These are phyloP conservation scores for Takashimella koratensis DNA, from an alignment of 1,284 basidiomycete genomes.

Conservation along the genomic window DNA sequence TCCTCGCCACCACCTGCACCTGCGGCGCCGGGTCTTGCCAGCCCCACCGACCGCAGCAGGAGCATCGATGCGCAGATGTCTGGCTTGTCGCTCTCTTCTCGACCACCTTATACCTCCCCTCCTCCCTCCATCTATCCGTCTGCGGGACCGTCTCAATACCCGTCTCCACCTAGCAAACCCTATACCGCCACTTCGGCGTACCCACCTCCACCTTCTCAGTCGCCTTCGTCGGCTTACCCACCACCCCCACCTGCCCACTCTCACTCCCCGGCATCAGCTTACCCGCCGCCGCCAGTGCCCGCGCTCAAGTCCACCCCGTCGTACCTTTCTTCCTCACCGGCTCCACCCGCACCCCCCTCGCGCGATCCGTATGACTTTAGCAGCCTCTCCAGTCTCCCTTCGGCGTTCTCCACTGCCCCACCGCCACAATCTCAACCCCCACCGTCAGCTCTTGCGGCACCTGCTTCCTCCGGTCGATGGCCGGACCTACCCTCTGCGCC, in stretches of 20 bases:
- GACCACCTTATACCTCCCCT: not conserved
- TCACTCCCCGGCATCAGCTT: not conserved
- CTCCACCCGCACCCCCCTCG: slow-evolving; percentile 1
- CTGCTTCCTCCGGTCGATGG: not conserved
- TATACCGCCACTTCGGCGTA: slow-evolving; percentile 17
- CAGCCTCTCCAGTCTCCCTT: slow-evolving; percentile 25
- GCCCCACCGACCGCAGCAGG: slow-evolving; percentile 17
- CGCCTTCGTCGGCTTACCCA: slow-evolving; percentile 11
- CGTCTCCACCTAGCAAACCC: slow-evolving; percentile 19
- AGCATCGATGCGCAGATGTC: slow-evolving; percentile 34
- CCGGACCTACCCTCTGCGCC: not conserved
- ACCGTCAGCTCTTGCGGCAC: not conserved
- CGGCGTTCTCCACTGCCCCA: slow-evolving; percentile 27
- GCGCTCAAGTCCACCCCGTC: not conserved
- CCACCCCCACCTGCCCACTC: not conserved
- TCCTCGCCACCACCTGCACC: slow-evolving; percentile 17
- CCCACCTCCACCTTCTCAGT: slow-evolving; percentile 29
- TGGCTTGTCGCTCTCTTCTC: slow-evolving; percentile 19
- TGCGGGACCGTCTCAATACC: slow-evolving; percentile 15
- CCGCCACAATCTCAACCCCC: not conserved
- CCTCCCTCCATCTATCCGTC: not conserved
- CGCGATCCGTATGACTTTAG: slow-evolving; percentile 42
- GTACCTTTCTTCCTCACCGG: no score
- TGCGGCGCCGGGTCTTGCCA: slow-evolving; percentile 15
- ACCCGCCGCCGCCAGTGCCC: no score